phyloP scores from a whole-genome alignment of 2,329 filamentous ascomycete genomes.

The Apiospora koreana region DNA sequence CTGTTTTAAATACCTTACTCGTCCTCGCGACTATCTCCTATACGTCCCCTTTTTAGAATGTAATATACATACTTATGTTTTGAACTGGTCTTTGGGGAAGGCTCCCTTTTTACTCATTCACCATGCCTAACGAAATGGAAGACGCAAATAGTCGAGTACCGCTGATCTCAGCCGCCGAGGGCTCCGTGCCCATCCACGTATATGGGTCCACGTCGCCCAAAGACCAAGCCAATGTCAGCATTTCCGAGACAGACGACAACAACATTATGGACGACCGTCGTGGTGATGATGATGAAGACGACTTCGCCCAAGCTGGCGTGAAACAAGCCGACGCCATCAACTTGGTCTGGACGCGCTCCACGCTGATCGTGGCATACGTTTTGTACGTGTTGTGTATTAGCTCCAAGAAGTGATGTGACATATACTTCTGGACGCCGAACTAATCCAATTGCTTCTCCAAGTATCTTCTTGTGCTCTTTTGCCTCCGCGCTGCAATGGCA shows the following conservation, averaged over 20 bases:
- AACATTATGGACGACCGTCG: conserved; percentile 12
- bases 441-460: conserved; percentile 11
- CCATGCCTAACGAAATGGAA: conserved; percentile 7
- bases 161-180: not conserved
- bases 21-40: not conserved
- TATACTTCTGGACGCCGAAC: not conserved
- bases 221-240: conserved; percentile 3
- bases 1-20: conserved; percentile 1
- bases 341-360: conserved; percentile 39
- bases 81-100: conserved; percentile 14
- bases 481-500: conserved; percentile 45
- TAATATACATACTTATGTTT: not conserved
- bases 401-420: not conserved
- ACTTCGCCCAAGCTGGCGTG: conserved; percentile 32
- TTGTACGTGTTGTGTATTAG: conserved; percentile 28
- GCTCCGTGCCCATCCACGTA: not conserved
- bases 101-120: not conserved
- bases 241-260: conserved; percentile 10
- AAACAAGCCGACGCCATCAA: conserved; percentile 42
- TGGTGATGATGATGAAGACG: conserved; percentile 15
- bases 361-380: conserved; percentile 39
- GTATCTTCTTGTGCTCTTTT: conserved; percentile 47
- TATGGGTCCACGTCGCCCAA: conserved; percentile 5
- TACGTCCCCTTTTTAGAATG: not conserved
- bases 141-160: conserved; percentile 7